Percentiles rank a stretch among this genome's conserved stretches.
Conservation (phyloP, 2,329 filamentous ascomycete genomes). For the Ophiostoma pallidulum region DNA sequence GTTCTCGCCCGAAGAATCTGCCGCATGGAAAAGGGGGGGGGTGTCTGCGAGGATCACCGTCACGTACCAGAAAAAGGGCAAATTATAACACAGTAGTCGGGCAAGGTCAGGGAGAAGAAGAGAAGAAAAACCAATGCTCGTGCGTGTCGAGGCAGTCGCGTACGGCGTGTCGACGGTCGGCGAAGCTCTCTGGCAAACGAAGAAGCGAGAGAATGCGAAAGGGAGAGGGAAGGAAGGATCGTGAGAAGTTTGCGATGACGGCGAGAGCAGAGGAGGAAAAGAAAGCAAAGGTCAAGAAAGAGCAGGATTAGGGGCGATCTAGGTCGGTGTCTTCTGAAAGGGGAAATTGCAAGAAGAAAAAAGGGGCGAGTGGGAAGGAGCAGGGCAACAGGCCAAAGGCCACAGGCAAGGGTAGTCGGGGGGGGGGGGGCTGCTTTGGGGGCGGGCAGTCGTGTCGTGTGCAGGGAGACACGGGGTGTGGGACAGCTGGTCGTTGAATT, state of each 20-base stretch:
- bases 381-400: conserved; percentile 2
- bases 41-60: conserved; percentile 2
- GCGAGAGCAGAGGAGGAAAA: conserved; percentile 4
- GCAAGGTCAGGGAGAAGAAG: conserved; percentile 4
- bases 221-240: conserved; percentile 5
- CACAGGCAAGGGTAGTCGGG: not conserved
- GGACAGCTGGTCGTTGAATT: not conserved
- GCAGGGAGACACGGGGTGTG: not conserved
- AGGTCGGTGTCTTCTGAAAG: conserved; percentile 15
- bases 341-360: conserved; percentile 18
- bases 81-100: conserved; percentile 8
- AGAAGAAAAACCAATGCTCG: not conserved
- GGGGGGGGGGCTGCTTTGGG: conserved; percentile 5
- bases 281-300: conserved; percentile 4
- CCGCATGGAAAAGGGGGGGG: conserved; percentile 1
- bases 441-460: not conserved
- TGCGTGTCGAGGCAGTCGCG: conserved; percentile 7
- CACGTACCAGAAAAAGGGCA: conserved; percentile 10
- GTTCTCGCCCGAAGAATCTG: not conserved
- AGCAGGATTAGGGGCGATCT: conserved; percentile 8
- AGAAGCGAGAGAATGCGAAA: conserved; percentile 8
- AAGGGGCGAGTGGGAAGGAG: conserved; percentile 9
- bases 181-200: conserved; percentile 7
- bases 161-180: conserved; percentile 3
- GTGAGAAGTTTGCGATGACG: conserved; percentile 8